Base-by-base conservation (phyloP, 208 protist species). In the Leishmania guyanensis region DNA sequence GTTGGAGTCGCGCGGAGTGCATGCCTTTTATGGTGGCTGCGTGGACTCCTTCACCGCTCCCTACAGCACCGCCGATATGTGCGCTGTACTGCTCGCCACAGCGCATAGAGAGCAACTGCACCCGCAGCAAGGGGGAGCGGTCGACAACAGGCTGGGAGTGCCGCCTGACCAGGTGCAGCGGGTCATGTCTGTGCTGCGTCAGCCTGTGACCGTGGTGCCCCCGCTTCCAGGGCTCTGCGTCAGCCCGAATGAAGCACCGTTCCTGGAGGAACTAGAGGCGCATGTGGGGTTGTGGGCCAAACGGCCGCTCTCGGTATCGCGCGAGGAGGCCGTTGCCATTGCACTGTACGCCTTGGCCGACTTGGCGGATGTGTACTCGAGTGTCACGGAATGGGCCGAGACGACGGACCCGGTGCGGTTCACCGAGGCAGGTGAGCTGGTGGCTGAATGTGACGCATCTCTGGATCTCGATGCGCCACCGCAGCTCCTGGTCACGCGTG, bases 211-310 rank as follows among this genome's bases (percentile, higher is more conserved):
- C 3, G 51, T 92, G 8, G 89, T 93, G 72, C 81, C 86, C 29
- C 88, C 91, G 26, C 82, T 91, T 58, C 70, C 81, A 3, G 86
- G 84, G 5, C 64, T 90, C n/a, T 92, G 89, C 62, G 78, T 93
- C n/a, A 86, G 89, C 20, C 68, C 87, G 53, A 65, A 76, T 10
- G 80, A 88, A 71, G 84, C 78, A 8, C 73, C 86, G n/a, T 89
- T 91, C 60, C 5, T 87, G 5, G 80, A 83, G 36, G 70, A 79
- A 66, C 48, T 89, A 12, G 88, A 91, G 78, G 54, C 76, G 53
- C 77, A 78, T 14, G 85, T 93, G 29, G 78, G 74, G 20, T 39
- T 14, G 53, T 68, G 75, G 89, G 85, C 77, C 64, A 36, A 69
- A 22, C 66, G 9, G 60, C 48, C 8, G 5, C 56, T 54, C 54